Evolutionary conservation across 768 basidiomycete species (phyloP).

Genomic region (Macrolepiota dolichaula): DNA sequence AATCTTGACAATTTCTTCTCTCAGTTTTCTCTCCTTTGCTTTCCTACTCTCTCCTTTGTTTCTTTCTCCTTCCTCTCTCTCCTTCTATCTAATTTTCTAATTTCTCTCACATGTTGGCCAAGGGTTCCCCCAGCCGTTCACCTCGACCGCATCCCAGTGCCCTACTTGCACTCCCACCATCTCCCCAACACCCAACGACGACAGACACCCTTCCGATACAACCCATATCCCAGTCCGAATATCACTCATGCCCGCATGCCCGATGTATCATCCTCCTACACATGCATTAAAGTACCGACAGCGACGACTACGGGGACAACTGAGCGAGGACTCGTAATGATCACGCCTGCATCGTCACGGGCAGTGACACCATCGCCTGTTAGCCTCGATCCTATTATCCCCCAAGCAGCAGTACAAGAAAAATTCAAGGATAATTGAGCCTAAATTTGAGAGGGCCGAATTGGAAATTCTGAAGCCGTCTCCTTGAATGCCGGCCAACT

Average conservation of each 20-base stretch:
- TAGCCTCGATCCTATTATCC: not conserved
- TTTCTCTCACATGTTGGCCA: not conserved
- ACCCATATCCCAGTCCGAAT: not conserved
- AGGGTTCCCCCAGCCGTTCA: conserved; percentile 5
- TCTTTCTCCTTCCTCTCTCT: not conserved
- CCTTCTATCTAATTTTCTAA: not conserved
- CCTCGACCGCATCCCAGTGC: conserved; percentile 1
- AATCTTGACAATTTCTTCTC: not conserved
- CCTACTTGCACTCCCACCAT: not conserved
- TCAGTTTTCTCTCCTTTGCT: not conserved
- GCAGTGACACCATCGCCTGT: not conserved
- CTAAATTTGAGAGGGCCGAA: not conserved
- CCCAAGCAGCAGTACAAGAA: not conserved
- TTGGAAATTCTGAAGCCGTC: not conserved
- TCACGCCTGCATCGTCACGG: conserved; percentile 5
- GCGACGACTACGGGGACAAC: not conserved
- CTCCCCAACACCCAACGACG: not conserved
- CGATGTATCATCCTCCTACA: not conserved
- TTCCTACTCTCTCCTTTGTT: too few species aligned
- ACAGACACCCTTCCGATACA: not conserved
- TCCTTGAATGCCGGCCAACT: not conserved
- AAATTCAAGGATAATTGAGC: not conserved
- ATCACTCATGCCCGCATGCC: not conserved
- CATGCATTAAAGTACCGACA: not conserved
- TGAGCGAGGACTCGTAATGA: not conserved